Base-by-base conservation (phyloP, 2,329 filamentous ascomycete genomes). In the Plectosphaerella cucumerina region DNA sequence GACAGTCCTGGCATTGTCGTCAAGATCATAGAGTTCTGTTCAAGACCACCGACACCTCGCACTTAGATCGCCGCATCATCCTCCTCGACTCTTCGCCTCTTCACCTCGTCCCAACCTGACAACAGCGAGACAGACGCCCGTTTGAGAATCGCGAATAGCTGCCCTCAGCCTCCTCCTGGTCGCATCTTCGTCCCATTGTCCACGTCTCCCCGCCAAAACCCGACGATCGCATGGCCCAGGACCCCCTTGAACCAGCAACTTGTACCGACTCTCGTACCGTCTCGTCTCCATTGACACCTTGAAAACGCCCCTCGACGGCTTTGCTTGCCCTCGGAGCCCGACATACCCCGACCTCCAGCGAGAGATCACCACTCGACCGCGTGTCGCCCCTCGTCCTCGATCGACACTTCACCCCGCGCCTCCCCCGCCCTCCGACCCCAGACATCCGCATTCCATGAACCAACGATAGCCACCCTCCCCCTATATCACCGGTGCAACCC, bases 361-460 rank as follows among this genome's bases (percentile, higher is more conserved):
- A 15, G 31, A 22, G 45, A 17, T 39, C 35, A 22, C 20, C 17
- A 22, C 4, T 11, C 20, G 26, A 31, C 14, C 14, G 17, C 11
- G 26, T 31, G 26, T 8, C 26, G 26, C 26, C 26, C 26, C 26
- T 31, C 26, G 26, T 11, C 26, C 26, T 11, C 12, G 26, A 31
- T 31, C 26, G 26, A 31, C 26, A 10, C 1, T 5, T 37, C 18
- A 34, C 31, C 18, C 31, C 21, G 34, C n/a, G 33, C n/a, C 44
- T 35, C 33, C 33, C 18, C 6, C 44, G 9, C 44, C 21, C 10
- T 12, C 21, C 31, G 12, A 21, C 33, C n/a, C 11, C 18, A 35
- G 18, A 34, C 31, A 31, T 17, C n/a, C 45, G 18, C 45, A 47
- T 47, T 39, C 45, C 45, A 41, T 47, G 45, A 35, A 20, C 33